Percentiles rank a stretch among this genome's conserved stretches.
These are phyloP conservation scores for Hepatocystis sp. DNA, from an alignment of 169 alveolate genomes.

Conservation along the genomic window DNA sequence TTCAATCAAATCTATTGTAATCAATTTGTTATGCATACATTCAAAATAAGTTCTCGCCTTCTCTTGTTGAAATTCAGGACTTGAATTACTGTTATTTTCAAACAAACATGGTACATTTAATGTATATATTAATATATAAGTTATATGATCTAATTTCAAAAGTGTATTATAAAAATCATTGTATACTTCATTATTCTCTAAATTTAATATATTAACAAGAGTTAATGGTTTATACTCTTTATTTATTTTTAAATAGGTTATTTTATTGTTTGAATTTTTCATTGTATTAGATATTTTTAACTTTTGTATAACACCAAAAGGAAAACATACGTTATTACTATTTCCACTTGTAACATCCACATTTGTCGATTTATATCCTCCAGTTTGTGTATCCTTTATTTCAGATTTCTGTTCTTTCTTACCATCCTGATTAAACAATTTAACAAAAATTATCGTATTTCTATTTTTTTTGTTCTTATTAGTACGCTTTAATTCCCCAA, in stretches of 20 bases:
- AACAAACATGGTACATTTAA: conserved; percentile 38
- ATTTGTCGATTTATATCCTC: no score
- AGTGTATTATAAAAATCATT: conserved; percentile 52
- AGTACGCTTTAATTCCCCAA: conserved; percentile 55
- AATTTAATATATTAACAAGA: conserved; percentile 41
- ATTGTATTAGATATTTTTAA: conserved; percentile 14
- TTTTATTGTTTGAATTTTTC: conserved; percentile 19
- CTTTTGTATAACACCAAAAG: conserved; percentile 55
- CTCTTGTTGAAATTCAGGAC: background rate
- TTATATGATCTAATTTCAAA: conserved; percentile 68
- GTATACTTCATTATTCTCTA: conserved; percentile 63
- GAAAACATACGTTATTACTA: background rate
- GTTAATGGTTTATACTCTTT: conserved; percentile 54
- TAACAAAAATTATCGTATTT: conserved; percentile 43
- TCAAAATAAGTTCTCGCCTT: background rate
- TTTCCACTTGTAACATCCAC: background rate
- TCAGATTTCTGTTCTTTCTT: background rate
- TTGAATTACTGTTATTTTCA: background rate
- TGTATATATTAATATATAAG: conserved; percentile 53
- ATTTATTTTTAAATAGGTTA: conserved; percentile 41
- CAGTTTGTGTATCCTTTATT: background rate
- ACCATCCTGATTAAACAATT: conserved; percentile 15
- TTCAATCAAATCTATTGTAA: conserved; percentile 54
- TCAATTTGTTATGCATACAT: background rate
- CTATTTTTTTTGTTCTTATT: conserved; percentile 60